phyloP scores from a whole-genome alignment of 1,284 basidiomycete species.

The Flammula alnicola region DNA sequence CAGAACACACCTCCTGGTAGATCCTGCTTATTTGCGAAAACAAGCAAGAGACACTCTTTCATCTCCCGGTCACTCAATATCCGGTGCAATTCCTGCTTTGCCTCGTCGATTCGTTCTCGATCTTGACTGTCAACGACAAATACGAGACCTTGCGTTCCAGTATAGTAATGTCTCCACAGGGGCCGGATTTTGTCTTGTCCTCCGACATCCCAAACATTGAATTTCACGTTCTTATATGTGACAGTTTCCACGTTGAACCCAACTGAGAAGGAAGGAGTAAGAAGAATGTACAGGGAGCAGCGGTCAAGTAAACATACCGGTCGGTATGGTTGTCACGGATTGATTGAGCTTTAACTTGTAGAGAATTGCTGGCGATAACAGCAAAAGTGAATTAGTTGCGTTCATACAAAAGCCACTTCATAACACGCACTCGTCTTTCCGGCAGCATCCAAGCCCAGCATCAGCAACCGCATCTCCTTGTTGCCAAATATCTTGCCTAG shows the following conservation, averaged over 20 bases:
- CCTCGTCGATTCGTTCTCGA: conserved; percentile 95
- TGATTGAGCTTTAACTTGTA: conserved; percentile 99
- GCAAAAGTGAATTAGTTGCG: neutral
- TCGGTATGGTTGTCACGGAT: conserved; percentile 98
- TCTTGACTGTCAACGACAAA: conserved; percentile 94
- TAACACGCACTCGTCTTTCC: conserved; percentile 88
- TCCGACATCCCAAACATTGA: conserved; percentile 99
- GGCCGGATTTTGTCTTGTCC: conserved; percentile 99
- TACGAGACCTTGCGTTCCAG: conserved; percentile 99
- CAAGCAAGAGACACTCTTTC: conserved; percentile 95
- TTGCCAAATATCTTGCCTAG: conserved; percentile 95
- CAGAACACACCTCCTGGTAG: conserved; percentile 80
- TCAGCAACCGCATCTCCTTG: conserved; percentile 96
- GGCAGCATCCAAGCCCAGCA: conserved; percentile 94
- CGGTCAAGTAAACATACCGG: conserved; percentile 60
- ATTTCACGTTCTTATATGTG: conserved; percentile 99
- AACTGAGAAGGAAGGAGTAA: conserved; percentile 49
- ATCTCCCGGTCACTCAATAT: conserved; percentile 98
- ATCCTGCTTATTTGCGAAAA: conserved; percentile 99
- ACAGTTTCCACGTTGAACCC: conserved; percentile 99
- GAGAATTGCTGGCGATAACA: conserved; percentile 77
- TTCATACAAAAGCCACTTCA: neutral
- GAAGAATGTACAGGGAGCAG: conserved; percentile 18
- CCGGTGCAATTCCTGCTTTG: conserved; percentile 93
- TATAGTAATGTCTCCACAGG: conserved; percentile 98